Conservation (phyloP, 176 grass and related monocot genomes). For the Saccharum officinarum region DNA sequence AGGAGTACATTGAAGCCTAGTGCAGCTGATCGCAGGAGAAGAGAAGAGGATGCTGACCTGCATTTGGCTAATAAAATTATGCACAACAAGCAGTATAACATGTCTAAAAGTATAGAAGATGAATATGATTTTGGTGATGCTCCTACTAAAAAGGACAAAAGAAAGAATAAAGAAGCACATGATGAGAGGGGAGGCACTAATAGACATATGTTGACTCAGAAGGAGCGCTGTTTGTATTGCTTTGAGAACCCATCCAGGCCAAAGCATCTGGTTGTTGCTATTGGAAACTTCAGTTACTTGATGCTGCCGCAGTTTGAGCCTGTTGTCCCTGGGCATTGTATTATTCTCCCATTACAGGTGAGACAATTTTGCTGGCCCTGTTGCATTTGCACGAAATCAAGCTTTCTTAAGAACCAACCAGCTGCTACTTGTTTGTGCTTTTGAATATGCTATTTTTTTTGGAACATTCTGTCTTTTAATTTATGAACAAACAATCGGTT, state of each 20-base stretch:
- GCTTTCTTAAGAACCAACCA: neutral
- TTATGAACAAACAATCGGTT: constrained; percentile 1
- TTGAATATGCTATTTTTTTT: neutral
- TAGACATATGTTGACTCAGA: constrained; percentile 62
- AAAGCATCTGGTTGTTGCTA: constrained; percentile 92
- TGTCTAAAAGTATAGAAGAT: constrained; percentile 75
- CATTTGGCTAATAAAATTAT: constrained; percentile 85
- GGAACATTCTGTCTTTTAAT: neutral
- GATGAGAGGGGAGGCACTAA: constrained; percentile 41
- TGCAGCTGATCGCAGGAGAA: constrained; percentile 61
- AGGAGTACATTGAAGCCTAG: constrained; percentile 54
- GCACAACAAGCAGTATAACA: constrained; percentile 75
- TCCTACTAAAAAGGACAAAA: constrained; percentile 71
- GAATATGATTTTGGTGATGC: constrained; percentile 95
- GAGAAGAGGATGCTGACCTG: constrained; percentile 83
- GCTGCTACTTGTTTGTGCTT: constrained; percentile 1
- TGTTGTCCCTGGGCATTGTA: constrained; percentile 75
- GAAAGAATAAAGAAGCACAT: constrained; percentile 45
- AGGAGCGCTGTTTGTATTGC: constrained; percentile 88
- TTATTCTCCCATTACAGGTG: constrained; percentile 94
- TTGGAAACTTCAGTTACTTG: constrained; percentile 93
- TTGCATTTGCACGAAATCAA: constrained; percentile 1
- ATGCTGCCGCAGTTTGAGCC: constrained; percentile 87
- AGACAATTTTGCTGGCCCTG: constrained; percentile 23
- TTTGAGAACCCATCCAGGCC: constrained; percentile 96